Conservation (phyloP, 2,329 filamentous ascomycete species). For the Penicillium sp. region DNA sequence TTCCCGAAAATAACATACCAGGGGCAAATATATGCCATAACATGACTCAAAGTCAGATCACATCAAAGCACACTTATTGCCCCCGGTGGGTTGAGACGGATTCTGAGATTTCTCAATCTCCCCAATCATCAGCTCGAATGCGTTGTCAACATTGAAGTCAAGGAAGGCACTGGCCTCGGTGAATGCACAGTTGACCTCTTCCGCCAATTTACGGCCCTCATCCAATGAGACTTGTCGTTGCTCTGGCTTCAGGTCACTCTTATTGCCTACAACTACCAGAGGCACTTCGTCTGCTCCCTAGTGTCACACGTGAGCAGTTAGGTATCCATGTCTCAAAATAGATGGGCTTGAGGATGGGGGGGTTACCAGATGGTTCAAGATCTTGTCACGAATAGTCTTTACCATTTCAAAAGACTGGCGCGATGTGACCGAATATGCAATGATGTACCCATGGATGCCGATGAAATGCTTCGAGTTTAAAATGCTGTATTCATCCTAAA, state of each 20-base stretch:
- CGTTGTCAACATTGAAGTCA: constrained; percentile 88
- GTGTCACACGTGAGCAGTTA: background rate
- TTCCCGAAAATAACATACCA: constrained; percentile 4
- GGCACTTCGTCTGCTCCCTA: constrained; percentile 91
- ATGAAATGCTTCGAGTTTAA: constrained; percentile 99
- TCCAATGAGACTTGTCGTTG: constrained; percentile 87
- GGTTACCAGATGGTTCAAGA: constrained; percentile 86
- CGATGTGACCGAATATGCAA: constrained; percentile 96
- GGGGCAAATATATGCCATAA: constrained; percentile 3
- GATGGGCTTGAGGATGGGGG: too few relatives aligned
- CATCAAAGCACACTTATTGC: constrained; percentile 84
- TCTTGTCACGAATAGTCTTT: constrained; percentile 92
- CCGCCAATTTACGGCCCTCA: constrained; percentile 79
- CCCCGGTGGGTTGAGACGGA: constrained; percentile 76
- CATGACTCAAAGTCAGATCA: constrained; percentile 46
- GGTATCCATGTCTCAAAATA: background rate
- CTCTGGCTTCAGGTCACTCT: constrained; percentile 88
- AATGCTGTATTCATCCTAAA: constrained; percentile 94
- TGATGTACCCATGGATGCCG: constrained; percentile 97
- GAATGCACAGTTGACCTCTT: constrained; percentile 88
- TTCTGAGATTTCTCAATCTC: constrained; percentile 96
- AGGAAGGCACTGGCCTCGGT: constrained; percentile 93
- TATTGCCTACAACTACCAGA: constrained; percentile 94
- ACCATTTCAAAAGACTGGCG: constrained; percentile 97
- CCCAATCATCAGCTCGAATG: constrained; percentile 90